Evolutionary conservation across 1,139 yeast genomes (phyloP).

Genomic region (Candida frijolesensis): DNA sequence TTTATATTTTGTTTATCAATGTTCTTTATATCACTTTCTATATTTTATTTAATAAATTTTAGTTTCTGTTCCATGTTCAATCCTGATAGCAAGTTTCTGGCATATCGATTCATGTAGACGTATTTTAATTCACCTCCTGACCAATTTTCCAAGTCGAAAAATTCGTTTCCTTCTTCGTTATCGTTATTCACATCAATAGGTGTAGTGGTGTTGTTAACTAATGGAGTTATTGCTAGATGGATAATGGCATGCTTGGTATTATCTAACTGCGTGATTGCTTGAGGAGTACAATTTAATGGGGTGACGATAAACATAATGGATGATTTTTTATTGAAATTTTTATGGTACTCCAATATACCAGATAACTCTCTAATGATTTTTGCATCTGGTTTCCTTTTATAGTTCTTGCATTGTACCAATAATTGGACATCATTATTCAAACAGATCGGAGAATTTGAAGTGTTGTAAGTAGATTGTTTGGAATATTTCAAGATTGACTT

Average conservation of each 20-base stretch:
- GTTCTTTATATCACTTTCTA: not conserved
- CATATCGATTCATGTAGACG: conserved; percentile 47
- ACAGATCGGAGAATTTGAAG: conserved; percentile 18
- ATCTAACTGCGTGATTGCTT: conserved; percentile 59
- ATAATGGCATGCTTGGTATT: conserved; percentile 56
- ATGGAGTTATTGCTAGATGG: conserved; percentile 46
- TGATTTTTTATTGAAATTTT: conserved; percentile 8
- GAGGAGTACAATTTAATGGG: conserved; percentile 61
- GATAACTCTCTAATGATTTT: conserved; percentile 57
- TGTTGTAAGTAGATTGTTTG: conserved; percentile 14
- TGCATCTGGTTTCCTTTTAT: conserved; percentile 49
- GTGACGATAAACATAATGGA: conserved; percentile 47
- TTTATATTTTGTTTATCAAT: not conserved
- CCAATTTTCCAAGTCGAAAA: conserved; percentile 39
- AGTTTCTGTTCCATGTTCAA: conserved; percentile 23
- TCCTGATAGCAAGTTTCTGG: conserved; percentile 43
- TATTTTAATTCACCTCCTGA: conserved; percentile 38
- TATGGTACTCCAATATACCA: conserved; percentile 54
- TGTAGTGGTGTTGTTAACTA: conserved; percentile 15
- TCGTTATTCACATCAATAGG: conserved; percentile 14
- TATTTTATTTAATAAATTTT: conserved; percentile 1
- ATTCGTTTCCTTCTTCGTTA: conserved; percentile 16
- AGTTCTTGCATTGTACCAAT: conserved; percentile 63
- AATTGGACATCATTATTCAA: conserved; percentile 32
- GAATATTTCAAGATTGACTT: conserved; percentile 18